Base-by-base conservation (phyloP, 352 stramenopile genomes). In the Pythium aquatile region DNA sequence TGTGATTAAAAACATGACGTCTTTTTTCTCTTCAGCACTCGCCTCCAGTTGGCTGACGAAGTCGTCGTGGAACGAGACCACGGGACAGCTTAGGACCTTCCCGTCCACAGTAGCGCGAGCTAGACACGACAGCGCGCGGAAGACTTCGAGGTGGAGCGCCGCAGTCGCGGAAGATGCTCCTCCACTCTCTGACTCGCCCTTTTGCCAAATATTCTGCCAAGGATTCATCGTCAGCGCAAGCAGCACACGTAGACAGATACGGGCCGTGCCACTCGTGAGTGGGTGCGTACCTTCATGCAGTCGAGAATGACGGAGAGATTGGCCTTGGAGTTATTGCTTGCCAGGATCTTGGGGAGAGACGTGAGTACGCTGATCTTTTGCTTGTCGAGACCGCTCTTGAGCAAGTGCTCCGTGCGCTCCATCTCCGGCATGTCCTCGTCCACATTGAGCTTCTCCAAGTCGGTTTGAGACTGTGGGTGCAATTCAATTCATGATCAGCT, bases 381-480 rank as follows among this genome's bases (percentile, higher is more conserved):
- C 58, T 87, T 89, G 53, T 93, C 83, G 28, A 94, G 69, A 4
- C 85, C 85, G 26, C 65, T 91, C 58, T 82, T 84, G 55, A 94
- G 75, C 26, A 94, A 61, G n/a, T 89, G 80, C 62, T 94, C 83
- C 1, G 82, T 74, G 28, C 85, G 70, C 66, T 91, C 82, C 74
- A 94, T 88, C 69, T 94, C 85, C 10, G 79, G 73, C 69, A 94
- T 84, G 53, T 94, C 85, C 73, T 94, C 85, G n/a, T 76, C 74
- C 17, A 94, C 82, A 78, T 94, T 90, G 49, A 94, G 79, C 61
- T 93, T 93, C 56, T 94, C 85, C 9, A 94, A 69, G 59, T 94
- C 85, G 26, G 85, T 92, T 67, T 84, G 76, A 4, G 82, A 93
- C 85, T 94, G 44, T 8, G 37, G 5, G 20, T 24, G 20, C 42